phyloP scores from a whole-genome alignment of 495 filamentous ascomycete genomes.

The Aspergillus biplanus region DNA sequence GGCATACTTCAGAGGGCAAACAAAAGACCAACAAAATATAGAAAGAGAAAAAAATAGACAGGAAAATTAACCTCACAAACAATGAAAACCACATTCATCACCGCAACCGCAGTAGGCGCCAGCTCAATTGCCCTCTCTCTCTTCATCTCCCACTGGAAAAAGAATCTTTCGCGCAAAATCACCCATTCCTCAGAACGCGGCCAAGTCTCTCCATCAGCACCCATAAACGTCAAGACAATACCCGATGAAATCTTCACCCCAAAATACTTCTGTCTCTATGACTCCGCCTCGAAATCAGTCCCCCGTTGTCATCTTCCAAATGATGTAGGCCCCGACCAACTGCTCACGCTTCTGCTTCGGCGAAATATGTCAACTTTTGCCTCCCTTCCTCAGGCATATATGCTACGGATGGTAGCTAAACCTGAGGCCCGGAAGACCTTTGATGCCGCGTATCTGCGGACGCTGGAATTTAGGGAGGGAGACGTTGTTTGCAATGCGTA shows the following conservation, averaged over 20 bases:
- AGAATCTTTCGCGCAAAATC: constrained; percentile 1
- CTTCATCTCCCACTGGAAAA: constrained; percentile 7
- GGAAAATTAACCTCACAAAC: neutral
- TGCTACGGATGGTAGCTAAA: constrained; percentile 24
- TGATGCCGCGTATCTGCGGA: constrained; percentile 26
- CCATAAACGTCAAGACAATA: constrained; percentile 29
- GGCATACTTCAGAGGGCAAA: no score
- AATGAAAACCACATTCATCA: constrained; percentile 10
- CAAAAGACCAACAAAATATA: no score
- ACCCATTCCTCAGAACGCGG: constrained; percentile 8
- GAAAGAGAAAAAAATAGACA: neutral
- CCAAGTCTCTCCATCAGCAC: constrained; percentile 12
- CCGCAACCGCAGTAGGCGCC: constrained; percentile 5
- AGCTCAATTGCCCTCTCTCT: constrained; percentile 10
- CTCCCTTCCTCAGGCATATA: constrained; percentile 36
- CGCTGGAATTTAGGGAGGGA: constrained; percentile 35
- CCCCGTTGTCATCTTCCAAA: constrained; percentile 28
- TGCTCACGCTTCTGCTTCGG: constrained; percentile 36
- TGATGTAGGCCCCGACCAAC: constrained; percentile 11
- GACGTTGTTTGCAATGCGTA: constrained; percentile 43
- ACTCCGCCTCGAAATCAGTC: constrained; percentile 29
- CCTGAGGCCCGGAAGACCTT: constrained; percentile 26
- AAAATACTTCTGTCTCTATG: constrained; percentile 30
- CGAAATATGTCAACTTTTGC: constrained; percentile 42
- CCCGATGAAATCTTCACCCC: constrained; percentile 27